Percentiles rank a stretch among this genome's conserved stretches.
Conservation (phyloP, 495 filamentous ascomycete species). For the Xylaria flabelliformis region DNA sequence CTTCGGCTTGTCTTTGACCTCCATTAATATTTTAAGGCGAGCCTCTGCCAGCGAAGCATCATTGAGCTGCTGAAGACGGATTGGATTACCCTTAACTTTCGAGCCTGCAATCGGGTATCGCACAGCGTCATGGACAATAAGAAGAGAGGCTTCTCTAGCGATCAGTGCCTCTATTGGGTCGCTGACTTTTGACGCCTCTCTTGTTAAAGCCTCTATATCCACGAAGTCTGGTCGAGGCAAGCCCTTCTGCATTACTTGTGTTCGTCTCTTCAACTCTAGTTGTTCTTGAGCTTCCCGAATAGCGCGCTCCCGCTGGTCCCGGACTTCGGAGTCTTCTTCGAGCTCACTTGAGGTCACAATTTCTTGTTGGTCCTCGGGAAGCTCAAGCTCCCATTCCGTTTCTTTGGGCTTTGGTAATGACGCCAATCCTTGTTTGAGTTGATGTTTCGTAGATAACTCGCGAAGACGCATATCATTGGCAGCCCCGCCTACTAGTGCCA, state of each 20-base stretch:
- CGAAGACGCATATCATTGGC: conserved; percentile 77
- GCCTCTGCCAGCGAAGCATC: conserved; percentile 76
- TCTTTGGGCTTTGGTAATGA: conserved; percentile 90
- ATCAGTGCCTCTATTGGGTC: conserved; percentile 61
- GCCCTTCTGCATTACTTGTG: conserved; percentile 84
- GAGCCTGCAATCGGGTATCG: conserved; percentile 73
- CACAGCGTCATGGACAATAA: conserved; percentile 82
- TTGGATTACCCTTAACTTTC: conserved; percentile 65
- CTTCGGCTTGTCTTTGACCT: conserved; percentile 65
- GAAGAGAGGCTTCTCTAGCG: conserved; percentile 73
- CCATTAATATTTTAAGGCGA: conserved; percentile 74
- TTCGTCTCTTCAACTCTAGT: conserved; percentile 81
- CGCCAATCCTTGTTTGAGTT: conserved; percentile 75
- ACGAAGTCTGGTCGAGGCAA: conserved; percentile 79
- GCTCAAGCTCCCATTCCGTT: conserved; percentile 87
- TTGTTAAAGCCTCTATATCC: conserved; percentile 71
- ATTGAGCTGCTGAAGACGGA: conserved; percentile 68
- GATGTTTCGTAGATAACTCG: conserved; percentile 73
- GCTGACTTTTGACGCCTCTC: conserved; percentile 55
- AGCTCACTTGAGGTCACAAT: conserved; percentile 55
- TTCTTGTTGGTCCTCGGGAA: conserved; percentile 84
- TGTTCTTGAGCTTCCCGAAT: conserved; percentile 72
- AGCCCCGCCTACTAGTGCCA: conserved; percentile 75
- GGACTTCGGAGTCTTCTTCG: conserved; percentile 85
- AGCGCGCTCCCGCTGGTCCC: conserved; percentile 74